A percentile compares a stretch with the other conserved stretches of the same genome.
Evolutionary conservation across 257 asterid genomes (phyloP).

Genomic region (Nemophila menziesii): DNA sequence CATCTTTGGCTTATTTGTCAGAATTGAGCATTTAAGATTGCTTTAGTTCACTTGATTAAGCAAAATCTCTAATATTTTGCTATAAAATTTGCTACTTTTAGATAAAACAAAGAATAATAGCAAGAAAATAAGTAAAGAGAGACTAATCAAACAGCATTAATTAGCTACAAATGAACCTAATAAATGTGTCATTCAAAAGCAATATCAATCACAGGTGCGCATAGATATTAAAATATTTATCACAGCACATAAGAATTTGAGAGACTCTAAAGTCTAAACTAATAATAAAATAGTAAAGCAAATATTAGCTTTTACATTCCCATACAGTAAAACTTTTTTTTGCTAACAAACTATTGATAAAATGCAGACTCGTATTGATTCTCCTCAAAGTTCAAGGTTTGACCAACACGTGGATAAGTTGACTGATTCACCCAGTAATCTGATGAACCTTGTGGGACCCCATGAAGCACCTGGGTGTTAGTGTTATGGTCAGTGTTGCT

Average conservation of each 20-base stretch:
- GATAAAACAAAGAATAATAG: too few species aligned
- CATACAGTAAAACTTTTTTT: not conserved
- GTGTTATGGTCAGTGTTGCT: slow-evolving; percentile 25
- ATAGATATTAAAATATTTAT: too few species aligned
- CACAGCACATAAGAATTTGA: not conserved
- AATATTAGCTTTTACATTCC: not conserved
- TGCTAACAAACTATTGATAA: slow-evolving; percentile 15
- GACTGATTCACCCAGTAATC: slow-evolving; percentile 43
- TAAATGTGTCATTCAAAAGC: not conserved
- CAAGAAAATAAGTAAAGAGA: not conserved
- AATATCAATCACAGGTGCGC: not conserved
- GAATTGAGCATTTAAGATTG: too few species aligned
- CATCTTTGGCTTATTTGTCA: too few species aligned
- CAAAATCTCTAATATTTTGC: too few species aligned
- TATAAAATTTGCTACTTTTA: too few species aligned
- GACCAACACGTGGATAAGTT: slow-evolving; percentile 17
- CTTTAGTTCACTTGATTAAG: too few species aligned
- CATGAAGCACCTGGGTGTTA: slow-evolving; percentile 26
- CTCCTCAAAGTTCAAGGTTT: slow-evolving; percentile 31
- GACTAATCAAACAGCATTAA: not conserved
- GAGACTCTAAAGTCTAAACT: not conserved
- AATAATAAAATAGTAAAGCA: not conserved
- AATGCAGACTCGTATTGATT: slow-evolving; percentile 36
- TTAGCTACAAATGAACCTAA: not conserved
- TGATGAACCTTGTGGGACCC: slow-evolving; percentile 43